These are phyloP conservation scores for Phytopythium cucurbitacearum DNA, from an alignment of 352 stramenopile genomes.

Conservation along the genomic window DNA sequence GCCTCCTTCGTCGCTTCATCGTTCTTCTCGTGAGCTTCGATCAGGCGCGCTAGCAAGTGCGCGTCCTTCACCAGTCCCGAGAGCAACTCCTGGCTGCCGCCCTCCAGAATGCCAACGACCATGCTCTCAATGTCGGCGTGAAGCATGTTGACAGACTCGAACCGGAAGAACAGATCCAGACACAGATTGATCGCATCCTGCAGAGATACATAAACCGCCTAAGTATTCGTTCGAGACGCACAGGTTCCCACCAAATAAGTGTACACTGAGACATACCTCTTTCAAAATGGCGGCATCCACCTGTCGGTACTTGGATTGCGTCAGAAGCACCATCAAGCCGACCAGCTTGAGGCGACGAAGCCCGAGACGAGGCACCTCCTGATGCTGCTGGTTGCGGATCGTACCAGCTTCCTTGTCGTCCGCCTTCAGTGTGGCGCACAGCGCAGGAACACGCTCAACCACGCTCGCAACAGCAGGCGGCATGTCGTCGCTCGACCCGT, in stretches of 20 bases:
- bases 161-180: constrained; percentile 85
- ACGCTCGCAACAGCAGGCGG: constrained; percentile 49
- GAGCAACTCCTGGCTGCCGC: constrained; percentile 66
- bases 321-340: constrained; percentile 66
- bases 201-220: neutral
- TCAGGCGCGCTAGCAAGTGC: constrained; percentile 59
- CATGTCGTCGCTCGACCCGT: constrained; percentile 60
- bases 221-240: constrained; percentile 1
- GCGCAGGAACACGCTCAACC: constrained; percentile 53
- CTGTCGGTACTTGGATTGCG: constrained; percentile 82
- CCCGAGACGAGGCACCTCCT: constrained; percentile 67
- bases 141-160: constrained; percentile 86
- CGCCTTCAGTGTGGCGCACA: constrained; percentile 56
- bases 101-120: constrained; percentile 80
- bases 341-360: constrained; percentile 81
- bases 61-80: constrained; percentile 74
- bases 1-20: constrained; percentile 48
- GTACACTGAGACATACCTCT: constrained; percentile 17
- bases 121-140: constrained; percentile 85
- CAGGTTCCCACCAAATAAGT: neutral
- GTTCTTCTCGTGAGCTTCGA: constrained; percentile 79
- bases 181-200: constrained; percentile 67
- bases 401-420: constrained; percentile 61
- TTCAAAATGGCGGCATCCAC: constrained; percentile 66
- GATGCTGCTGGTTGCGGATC: constrained; percentile 69